Conservation (phyloP, 805 yeast genomes). For the Saturnispora galanensis region DNA sequence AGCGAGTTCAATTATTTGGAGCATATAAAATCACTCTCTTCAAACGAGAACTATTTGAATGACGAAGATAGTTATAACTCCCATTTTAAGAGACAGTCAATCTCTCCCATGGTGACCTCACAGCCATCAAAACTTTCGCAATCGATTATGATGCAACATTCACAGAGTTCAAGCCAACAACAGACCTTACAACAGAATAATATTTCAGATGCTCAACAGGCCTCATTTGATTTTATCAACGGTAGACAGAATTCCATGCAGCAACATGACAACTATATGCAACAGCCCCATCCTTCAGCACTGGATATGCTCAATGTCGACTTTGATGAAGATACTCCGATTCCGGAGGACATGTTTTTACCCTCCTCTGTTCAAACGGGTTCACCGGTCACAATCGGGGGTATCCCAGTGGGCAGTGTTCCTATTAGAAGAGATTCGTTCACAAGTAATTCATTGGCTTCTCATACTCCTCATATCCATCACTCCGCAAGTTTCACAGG, state of each 20-base stretch:
- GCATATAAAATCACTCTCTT: slow-evolving; percentile 14
- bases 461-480: slow-evolving; percentile 2
- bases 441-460: slow-evolving; percentile 5
- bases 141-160: slow-evolving; percentile 13
- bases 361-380: slow-evolving; percentile 10
- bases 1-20: slow-evolving; percentile 10
- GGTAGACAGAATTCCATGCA: neutral
- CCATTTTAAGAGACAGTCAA: slow-evolving; percentile 19
- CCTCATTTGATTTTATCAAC: slow-evolving; percentile 2
- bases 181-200: slow-evolving; percentile 3
- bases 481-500: slow-evolving; percentile 3
- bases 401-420: slow-evolving; percentile 6
- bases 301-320: slow-evolving; percentile 4
- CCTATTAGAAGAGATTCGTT: slow-evolving; percentile 8
- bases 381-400: slow-evolving; percentile 9
- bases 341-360: slow-evolving; percentile 12
- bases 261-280: neutral
- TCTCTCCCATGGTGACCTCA: slow-evolving; percentile 17
- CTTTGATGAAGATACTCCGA: slow-evolving; percentile 9
- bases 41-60: slow-evolving; percentile 10
- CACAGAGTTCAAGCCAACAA: slow-evolving; percentile 1
- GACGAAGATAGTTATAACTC: neutral
- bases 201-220: neutral
- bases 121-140: slow-evolving; percentile 24
- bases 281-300: neutral